Evolutionary conservation across 2,329 filamentous ascomycete species (phyloP).

Genomic region (Amesomyces nigricolor): DNA sequence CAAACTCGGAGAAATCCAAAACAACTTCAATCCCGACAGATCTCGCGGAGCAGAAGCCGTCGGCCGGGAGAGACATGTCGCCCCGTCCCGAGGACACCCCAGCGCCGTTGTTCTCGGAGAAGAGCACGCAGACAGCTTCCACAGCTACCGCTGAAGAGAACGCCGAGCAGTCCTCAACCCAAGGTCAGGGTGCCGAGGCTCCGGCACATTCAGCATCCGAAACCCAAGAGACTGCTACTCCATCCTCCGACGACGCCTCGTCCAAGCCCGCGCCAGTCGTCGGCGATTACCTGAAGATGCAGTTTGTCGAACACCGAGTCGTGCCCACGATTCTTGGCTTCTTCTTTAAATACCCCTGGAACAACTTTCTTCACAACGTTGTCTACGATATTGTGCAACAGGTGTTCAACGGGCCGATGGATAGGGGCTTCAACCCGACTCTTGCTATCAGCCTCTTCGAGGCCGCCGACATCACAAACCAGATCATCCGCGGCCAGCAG

Average conservation of each 20-base stretch:
- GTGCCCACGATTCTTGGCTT: constrained; percentile 95
- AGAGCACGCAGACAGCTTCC: not conserved
- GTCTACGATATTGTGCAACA: constrained; percentile 99
- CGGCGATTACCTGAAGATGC: constrained; percentile 89
- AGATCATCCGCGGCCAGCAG: constrained; percentile 85
- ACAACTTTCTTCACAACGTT: constrained; percentile 98
- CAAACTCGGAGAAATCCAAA: constrained; percentile 2
- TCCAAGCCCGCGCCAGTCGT: constrained; percentile 60
- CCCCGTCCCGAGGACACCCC: constrained; percentile 53
- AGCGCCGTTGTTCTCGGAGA: constrained; percentile 50
- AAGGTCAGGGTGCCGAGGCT: constrained; percentile 5
- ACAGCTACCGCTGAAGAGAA: not conserved
- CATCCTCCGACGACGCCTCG: constrained; percentile 21
- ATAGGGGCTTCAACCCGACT: constrained; percentile 84
- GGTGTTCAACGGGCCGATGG: constrained; percentile 98
- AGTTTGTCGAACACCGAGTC: constrained; percentile 90
- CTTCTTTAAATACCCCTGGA: constrained; percentile 98
- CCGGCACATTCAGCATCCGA: not conserved
- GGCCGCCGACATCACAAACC: constrained; percentile 78
- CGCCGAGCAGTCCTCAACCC: constrained; percentile 1
- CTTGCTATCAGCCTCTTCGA: constrained; percentile 92
- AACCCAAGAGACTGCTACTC: constrained; percentile 28
- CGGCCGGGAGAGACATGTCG: constrained; percentile 14
- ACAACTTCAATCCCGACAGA: not conserved
- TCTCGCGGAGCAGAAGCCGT: constrained; percentile 4